Base-by-base conservation (phyloP, 371 early-diverging fungal genomes). In the Haplosporangium sp. region DNA sequence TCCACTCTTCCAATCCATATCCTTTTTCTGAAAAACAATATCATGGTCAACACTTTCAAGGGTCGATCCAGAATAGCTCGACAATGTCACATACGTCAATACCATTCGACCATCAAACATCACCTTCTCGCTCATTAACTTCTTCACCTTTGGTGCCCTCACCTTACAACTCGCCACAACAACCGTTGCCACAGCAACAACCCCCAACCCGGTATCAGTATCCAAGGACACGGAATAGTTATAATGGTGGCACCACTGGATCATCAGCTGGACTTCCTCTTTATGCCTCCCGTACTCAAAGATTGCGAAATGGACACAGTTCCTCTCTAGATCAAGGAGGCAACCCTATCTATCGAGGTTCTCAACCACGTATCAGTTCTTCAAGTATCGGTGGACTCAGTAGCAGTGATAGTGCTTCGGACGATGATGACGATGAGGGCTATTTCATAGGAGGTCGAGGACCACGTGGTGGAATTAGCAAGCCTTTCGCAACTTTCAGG, bases 151-250 rank as follows among this genome's bases (percentile, higher is more conserved):
- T 67, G 10, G 13, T 61, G n/a, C 57, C 69, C 37, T 72, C 72
- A 15, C 56, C 69, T 5, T 60, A 72, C 50, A 47, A 61, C 8
- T 69, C 79, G 9, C 71, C 77, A 11, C 63, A 72, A 10, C 68
- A 62, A 17, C 68, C 56, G 47, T 48, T 44, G 45, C 72, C 55
- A n/a, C 65, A 70, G 40, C 74, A 67, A 44, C 73, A 67, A 60
- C 76, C 61, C 42, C 73, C 74, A 62, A 79, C 48, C 59, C 74
- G 55, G 81, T 90, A 34, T 55, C 71, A 60, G 74, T 90, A 65
- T 42, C 76, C 61, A 42, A 86, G 59, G 64, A 85, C 66, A 15
- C 64, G 58, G 75, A 86, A 6, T 69, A 83, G 27, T 70, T 83
- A 42, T 39, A 19, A 55, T 58, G 69, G 38, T 52, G 56, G 19